Conservation (phyloP, 139 green algal species). For the Picochlorum sp. region DNA sequence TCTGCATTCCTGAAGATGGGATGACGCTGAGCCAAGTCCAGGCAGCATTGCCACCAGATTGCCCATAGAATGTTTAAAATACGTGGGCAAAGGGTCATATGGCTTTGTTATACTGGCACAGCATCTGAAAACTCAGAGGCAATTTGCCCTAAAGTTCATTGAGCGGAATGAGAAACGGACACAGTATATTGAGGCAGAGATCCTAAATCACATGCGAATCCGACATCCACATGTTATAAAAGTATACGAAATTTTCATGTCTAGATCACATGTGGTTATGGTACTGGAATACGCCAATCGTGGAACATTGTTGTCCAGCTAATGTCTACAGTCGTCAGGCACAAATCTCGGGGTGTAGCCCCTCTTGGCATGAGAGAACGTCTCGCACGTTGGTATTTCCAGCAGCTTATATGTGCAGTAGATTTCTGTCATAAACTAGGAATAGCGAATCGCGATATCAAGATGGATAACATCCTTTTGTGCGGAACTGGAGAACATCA, state of each 20-base stretch:
- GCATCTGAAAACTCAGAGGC: background rate
- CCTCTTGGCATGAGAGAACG: constrained; percentile 80
- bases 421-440: constrained; percentile 89
- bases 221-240: constrained; percentile 89
- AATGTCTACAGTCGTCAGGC: constrained; percentile 38
- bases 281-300: constrained; percentile 72
- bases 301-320: constrained; percentile 56
- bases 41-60: no score
- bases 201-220: constrained; percentile 84
- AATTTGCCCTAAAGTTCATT: constrained; percentile 10
- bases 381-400: constrained; percentile 86
- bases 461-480: constrained; percentile 96
- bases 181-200: constrained; percentile 87
- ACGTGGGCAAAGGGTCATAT: no score
- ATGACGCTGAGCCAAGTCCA: no score
- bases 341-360: constrained; percentile 56
- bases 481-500: constrained; percentile 37
- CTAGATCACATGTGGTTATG: constrained; percentile 52
- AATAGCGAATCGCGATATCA: constrained; percentile 79
- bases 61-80: no score
- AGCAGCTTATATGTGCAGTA: constrained; percentile 92
- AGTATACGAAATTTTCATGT: constrained; percentile 73
- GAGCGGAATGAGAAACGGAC: background rate
- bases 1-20: no score
- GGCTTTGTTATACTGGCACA: background rate